phyloP scores from a whole-genome alignment of 108 stramenopile genomes.

The Nitzschia palea region DNA sequence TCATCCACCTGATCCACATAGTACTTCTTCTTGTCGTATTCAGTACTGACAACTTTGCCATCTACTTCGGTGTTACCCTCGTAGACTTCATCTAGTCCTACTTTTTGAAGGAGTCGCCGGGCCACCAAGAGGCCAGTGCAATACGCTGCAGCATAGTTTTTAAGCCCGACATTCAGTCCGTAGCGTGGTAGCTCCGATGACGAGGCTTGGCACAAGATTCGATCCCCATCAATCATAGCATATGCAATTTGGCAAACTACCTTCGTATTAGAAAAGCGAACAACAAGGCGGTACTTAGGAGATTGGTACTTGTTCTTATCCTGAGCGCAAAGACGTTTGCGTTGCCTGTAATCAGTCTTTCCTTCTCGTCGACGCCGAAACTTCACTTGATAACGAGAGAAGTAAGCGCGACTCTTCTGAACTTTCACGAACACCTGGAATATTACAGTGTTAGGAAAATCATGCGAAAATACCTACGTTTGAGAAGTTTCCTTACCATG shows the following conservation, averaged over 20 bases:
- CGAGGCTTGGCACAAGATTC: constrained; percentile 82
- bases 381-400: constrained; percentile 98
- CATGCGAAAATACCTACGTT: too few relatives aligned
- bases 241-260: constrained; percentile 97
- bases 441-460: neutral
- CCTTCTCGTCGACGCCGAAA: constrained; percentile 99
- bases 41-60: constrained; percentile 82
- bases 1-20: constrained; percentile 98
- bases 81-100: constrained; percentile 95
- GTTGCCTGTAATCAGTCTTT: constrained; percentile 99
- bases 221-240: constrained; percentile 95
- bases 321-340: constrained; percentile 94
- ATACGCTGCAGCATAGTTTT: constrained; percentile 99
- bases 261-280: constrained; percentile 91
- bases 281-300: constrained; percentile 98
- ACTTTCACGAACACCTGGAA: constrained; percentile 91
- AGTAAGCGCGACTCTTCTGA: constrained; percentile 96
- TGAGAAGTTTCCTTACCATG: too few relatives aligned
- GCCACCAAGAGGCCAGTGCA: constrained; percentile 97
- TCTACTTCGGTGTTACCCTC: constrained; percentile 89
- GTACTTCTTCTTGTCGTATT: constrained; percentile 92
- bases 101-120: constrained; percentile 94
- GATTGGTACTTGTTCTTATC: constrained; percentile 99
- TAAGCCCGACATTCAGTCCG: constrained; percentile 94
- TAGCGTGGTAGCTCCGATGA: constrained; percentile 95